Base-by-base conservation (phyloP, 2,329 filamentous ascomycete species). In the Apiospora rasikravindrae region DNA sequence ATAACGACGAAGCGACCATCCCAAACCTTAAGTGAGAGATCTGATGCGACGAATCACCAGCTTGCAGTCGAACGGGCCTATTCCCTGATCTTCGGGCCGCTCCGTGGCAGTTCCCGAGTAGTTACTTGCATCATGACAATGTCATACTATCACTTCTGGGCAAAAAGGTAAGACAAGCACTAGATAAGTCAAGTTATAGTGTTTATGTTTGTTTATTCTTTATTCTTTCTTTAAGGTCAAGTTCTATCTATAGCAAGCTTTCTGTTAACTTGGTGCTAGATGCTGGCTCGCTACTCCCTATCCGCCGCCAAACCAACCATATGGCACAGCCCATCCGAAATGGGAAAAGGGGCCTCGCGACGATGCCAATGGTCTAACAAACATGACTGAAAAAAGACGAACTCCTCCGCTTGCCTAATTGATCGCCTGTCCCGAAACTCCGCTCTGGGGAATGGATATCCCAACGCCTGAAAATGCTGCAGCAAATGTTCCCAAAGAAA, bases 391-490 rank as follows among this genome's bases (percentile, higher is more conserved):
- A 64, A 29, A 57, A 22, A 19, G 33, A 64, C 22, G 4, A 64
- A 64, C 57, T 64, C 57, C 57, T 64, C 57, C 57, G 57, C 57
- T 64, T 40, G 29, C 33, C 57, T 64, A 40, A 64, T 22, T 24
- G 57, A 64, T 64, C 19, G 57, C 29, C 57, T 40, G 33, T 40
- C 6, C 57, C 57, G 33, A 40, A 57, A 64, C 57, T 11, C 57
- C 57, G 19, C 24, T 64, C 33, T 64, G 57, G 33, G 57, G 33
- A 37, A 64, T 64, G 57, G 57, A 64, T 64, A 64, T 64, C 57
- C 57, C 57, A 64, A 64, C 57, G 40, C 57, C 57, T 64, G 57
- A 40, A 64, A 64, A 64, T 64, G 57, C 57, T 64, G 57, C 57
- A 24, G 57, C 57, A 64, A 64, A 64, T 40, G 40, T 40, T 64